A percentile compares a stretch with the other conserved stretches of the same genome.
These are phyloP conservation scores for Rauvolfia tetraphylla DNA, from an alignment of 257 asterid genomes.

Conservation along the genomic window DNA sequence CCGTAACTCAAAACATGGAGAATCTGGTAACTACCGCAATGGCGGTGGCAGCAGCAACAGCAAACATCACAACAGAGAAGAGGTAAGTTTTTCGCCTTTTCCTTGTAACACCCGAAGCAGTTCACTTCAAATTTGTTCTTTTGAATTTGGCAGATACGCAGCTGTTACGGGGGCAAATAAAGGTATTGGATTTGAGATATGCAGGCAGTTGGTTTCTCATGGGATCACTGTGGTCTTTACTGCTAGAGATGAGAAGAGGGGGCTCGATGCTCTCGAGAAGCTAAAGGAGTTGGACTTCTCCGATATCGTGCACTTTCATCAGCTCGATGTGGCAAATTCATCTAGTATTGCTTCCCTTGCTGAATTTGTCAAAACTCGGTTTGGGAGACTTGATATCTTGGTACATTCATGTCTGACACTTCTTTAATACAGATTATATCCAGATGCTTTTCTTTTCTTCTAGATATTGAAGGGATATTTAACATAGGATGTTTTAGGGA, in stretches of 20 bases:
- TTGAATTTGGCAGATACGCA: too few relatives aligned
- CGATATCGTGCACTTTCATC: constrained; percentile 36
- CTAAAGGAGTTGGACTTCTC: constrained; percentile 12
- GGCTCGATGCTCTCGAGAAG: constrained; percentile 24
- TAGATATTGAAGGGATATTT: too few relatives aligned
- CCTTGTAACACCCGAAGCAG: too few relatives aligned
- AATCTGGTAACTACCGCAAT: too few relatives aligned
- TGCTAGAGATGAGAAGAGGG: constrained; percentile 22
- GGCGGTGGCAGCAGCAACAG: too few relatives aligned
- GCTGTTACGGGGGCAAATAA: constrained; percentile 37
- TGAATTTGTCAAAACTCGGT: constrained; percentile 30
- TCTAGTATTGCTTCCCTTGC: constrained; percentile 31
- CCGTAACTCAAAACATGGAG: too few relatives aligned
- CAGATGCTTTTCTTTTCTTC: too few relatives aligned
- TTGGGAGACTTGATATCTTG: constrained; percentile 53
- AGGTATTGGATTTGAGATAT: constrained; percentile 46
- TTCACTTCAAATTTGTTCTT: too few relatives aligned
- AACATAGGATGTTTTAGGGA: too few relatives aligned
- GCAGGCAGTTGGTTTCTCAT: constrained; percentile 38
- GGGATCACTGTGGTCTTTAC: constrained; percentile 34
- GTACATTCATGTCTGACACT: constrained; percentile 16
- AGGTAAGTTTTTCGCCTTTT: too few relatives aligned
- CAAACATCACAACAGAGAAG: too few relatives aligned
- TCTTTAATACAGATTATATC: too few relatives aligned
- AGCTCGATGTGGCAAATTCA: constrained; percentile 44